phyloP scores from a whole-genome alignment of 129 eudicot genomes.

The Ambrosia artemisiifolia region DNA sequence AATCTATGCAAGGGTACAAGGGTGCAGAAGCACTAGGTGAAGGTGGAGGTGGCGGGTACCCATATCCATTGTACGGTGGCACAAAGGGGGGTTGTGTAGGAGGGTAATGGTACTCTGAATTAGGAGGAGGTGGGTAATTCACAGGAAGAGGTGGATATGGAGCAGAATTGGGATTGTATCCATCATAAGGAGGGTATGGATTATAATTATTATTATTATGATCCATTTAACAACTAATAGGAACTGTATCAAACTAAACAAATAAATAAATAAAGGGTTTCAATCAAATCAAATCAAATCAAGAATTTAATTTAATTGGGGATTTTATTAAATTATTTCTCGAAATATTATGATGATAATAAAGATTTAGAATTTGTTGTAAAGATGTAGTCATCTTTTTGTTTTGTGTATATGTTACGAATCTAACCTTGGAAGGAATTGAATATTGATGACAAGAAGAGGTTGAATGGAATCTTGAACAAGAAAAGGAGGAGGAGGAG shows the following conservation, averaged over 20 bases:
- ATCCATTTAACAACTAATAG: slow-evolving; percentile 34
- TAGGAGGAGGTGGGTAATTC: slow-evolving; percentile 39
- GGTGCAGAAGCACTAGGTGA: slow-evolving; percentile 26
- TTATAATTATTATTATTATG: slow-evolving; percentile 29
- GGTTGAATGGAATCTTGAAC: background rate
- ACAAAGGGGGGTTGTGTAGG: slow-evolving; percentile 18
- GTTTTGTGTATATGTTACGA: background rate
- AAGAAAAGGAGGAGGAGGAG: too few species aligned
- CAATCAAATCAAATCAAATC: background rate
- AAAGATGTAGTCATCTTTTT: background rate
- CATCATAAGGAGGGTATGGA: slow-evolving; percentile 18
- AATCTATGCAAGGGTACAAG: slow-evolving; percentile 51
- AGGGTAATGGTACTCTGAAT: slow-evolving; percentile 30
- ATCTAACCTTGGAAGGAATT: background rate
- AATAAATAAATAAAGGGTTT: slow-evolving; percentile 12
- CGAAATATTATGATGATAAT: background rate
- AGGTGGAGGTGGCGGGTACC: slow-evolving; percentile 37
- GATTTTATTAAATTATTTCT: background rate
- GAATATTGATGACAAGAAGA: background rate
- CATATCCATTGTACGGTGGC: slow-evolving; percentile 26
- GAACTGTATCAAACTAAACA: slow-evolving; percentile 20
- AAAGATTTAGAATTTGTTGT: background rate
- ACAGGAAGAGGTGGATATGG: slow-evolving; percentile 55
- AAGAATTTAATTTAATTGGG: slow-evolving; percentile 11
- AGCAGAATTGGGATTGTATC: slow-evolving; percentile 24